phyloP scores from a whole-genome alignment of 257 asterid species.

The Nemophila menziesii region DNA sequence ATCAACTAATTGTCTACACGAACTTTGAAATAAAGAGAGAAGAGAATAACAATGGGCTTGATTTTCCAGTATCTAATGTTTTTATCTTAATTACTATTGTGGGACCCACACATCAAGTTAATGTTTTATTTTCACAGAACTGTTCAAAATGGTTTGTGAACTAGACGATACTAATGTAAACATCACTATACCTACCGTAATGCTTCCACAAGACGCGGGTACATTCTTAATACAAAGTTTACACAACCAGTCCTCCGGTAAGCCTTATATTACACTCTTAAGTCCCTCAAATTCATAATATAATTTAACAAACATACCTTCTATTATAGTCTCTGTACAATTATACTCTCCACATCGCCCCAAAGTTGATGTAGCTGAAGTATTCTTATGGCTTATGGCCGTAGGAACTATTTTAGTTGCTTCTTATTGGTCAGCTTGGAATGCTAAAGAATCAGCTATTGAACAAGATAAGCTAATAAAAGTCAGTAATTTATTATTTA shows the following conservation, averaged over 20 bases:
- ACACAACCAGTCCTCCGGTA: conserved; percentile 51
- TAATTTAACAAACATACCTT: too few relatives aligned
- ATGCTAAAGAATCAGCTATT: conserved; percentile 71
- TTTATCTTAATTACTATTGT: too few relatives aligned
- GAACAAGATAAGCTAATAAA: conserved; percentile 76
- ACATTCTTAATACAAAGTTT: conserved; percentile 36
- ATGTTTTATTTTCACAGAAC: conserved; percentile 70
- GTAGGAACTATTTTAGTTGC: conserved; percentile 78
- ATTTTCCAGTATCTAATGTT: conserved; percentile 33
- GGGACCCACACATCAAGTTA: too few relatives aligned
- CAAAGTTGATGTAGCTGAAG: conserved; percentile 84
- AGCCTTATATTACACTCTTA: conserved; percentile 21
- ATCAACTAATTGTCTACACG: conserved; percentile 72
- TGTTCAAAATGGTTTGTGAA: conserved; percentile 99
- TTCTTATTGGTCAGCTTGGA: conserved; percentile 95
- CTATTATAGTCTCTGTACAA: conserved; percentile 67
- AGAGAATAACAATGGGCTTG: conserved; percentile 66
- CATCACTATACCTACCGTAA: conserved; percentile 72
- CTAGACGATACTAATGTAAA: conserved; percentile 50
- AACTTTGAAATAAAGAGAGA: conserved; percentile 72
- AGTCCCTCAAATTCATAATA: too few relatives aligned
- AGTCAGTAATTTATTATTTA: too few relatives aligned
- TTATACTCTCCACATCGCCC: conserved; percentile 88
- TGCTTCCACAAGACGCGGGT: conserved; percentile 95
- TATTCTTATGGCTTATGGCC: conserved; percentile 91